Base-by-base conservation (phyloP, 345 rosid genomes). In the Acer saccharum region DNA sequence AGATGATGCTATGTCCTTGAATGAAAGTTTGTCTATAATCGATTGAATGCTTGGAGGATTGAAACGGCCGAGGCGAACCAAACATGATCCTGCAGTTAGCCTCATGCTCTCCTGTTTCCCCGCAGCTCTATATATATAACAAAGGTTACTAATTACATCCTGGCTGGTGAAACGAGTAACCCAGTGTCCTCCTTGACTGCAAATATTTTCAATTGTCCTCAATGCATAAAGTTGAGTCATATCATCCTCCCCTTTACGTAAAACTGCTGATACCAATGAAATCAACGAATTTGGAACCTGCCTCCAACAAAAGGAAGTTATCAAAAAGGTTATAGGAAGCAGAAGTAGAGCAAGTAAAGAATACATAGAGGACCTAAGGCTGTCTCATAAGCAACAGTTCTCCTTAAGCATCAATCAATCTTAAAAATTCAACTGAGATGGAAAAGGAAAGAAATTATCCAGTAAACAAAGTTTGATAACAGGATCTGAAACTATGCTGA, bases 61-160 rank as follows among this genome's bases (percentile, higher is more conserved):
- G 75, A 96, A 96, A 68, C 99, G 95, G 72, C 90, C 91, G 61
- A 96, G 88, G 60, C 99, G 97, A 82, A 92, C 98, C 81, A 96
- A 84, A 86, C 99, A 96, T 77, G 99, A 96, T 79, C 99, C 99
- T 68, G 99, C 97, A 54, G 97, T 91, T 52, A 91, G 91, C 88
- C 97, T 89, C 89, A 96, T 87, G 89, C 92, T 92, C 82, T 96
- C 99, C 74, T 88, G 98, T 85, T 96, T 96, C 75, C 99, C 98
- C 41, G 85, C 73, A 71, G 99, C 98, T 79, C 88, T 87, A 73
- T 90, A 92, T 73, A 96, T 94, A 73, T 96, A 89, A 83, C 98
- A 96, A 63, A 96, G 84, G 83, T 94, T 96, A 76, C 83, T 87
- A 64, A 96, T 88, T 77, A 94, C 89, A 77, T 96, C 99, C 80